Percentiles rank a stretch among this genome's conserved stretches.
These are phyloP conservation scores for Phaeomoniella chlamydospora DNA, from an alignment of 2,329 filamentous ascomycete species.

Conservation along the genomic window DNA sequence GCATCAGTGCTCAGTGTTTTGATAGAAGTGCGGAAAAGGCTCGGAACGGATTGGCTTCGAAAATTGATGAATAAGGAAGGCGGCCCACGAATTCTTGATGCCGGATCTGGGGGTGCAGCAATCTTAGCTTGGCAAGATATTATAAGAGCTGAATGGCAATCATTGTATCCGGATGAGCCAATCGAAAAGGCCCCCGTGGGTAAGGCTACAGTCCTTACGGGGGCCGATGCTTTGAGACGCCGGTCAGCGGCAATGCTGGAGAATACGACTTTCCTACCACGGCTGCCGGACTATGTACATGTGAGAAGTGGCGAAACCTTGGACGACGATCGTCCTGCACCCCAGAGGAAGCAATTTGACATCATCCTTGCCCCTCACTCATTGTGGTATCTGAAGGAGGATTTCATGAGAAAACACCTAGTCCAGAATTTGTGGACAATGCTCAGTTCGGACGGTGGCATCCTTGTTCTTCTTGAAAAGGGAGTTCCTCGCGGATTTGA, in stretches of 20 bases:
- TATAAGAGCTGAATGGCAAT: constrained; percentile 65
- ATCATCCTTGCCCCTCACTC: constrained; percentile 80
- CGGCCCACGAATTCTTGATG: constrained; percentile 45
- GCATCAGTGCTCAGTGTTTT: constrained; percentile 41
- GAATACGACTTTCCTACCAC: constrained; percentile 82
- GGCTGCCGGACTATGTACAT: constrained; percentile 74
- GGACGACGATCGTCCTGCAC: constrained; percentile 37
- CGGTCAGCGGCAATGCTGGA: constrained; percentile 65
- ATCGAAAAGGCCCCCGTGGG: constrained; percentile 38
- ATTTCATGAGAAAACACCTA: constrained; percentile 61
- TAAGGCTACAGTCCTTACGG: constrained; percentile 68
- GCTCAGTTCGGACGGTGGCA: constrained; percentile 67
- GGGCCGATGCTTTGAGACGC: constrained; percentile 58
- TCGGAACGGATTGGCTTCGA: constrained; percentile 45
- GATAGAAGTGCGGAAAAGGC: constrained; percentile 44
- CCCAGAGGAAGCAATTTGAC: constrained; percentile 66
- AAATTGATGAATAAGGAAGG: constrained; percentile 38
- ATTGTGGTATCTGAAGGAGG: constrained; percentile 61
- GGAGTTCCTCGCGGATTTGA: constrained; percentile 86
- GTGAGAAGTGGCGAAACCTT: constrained; percentile 42
- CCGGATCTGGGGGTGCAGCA: constrained; percentile 46
- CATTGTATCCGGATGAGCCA: constrained; percentile 35
- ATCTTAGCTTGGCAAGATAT: constrained; percentile 55
- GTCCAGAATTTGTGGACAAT: constrained; percentile 84
- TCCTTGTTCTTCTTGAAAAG: constrained; percentile 81